These are phyloP conservation scores for Ophiostoma tasmaniense DNA, from an alignment of 2,329 filamentous ascomycete genomes.

Conservation along the genomic window DNA sequence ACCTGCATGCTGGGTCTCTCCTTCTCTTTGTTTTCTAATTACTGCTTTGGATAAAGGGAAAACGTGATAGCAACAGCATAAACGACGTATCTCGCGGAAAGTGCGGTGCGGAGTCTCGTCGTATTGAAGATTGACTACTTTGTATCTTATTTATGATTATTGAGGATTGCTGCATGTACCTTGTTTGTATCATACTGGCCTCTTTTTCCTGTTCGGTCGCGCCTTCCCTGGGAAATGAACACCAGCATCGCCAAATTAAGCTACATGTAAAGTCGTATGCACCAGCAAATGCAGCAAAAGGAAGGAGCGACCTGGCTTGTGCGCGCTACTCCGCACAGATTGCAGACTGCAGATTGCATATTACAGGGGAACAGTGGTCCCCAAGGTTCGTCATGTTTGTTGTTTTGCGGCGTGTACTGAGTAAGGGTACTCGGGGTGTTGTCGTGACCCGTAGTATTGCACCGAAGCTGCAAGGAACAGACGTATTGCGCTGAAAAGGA, in stretches of 20 bases:
- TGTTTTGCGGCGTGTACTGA: too few species aligned
- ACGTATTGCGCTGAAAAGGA: not conserved
- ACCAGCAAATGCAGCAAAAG: not conserved
- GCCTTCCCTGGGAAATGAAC: slow-evolving; percentile 15
- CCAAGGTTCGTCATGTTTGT: slow-evolving; percentile 3
- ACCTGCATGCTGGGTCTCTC: not conserved
- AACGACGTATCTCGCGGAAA: slow-evolving; percentile 3
- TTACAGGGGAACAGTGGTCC: slow-evolving; percentile 10
- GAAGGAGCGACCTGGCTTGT: slow-evolving; percentile 10
- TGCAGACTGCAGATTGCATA: not conserved
- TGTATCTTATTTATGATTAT: not conserved
- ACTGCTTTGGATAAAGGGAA: not conserved
- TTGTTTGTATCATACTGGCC: not conserved
- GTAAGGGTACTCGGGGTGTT: not conserved
- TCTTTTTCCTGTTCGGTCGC: slow-evolving; percentile 10
- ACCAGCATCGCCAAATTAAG: slow-evolving; percentile 14
- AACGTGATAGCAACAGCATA: slow-evolving; percentile 1
- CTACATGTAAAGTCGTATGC: not conserved
- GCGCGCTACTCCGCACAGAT: not conserved
- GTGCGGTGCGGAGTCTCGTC: slow-evolving; percentile 2
- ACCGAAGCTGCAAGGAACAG: not conserved
- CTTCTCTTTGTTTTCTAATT: slow-evolving; percentile 7
- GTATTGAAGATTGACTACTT: slow-evolving; percentile 1
- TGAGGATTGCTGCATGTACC: not conserved
- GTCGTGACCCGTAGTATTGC: not conserved